A percentile compares a stretch with the other conserved stretches of the same genome.
Conservation (phyloP, 1,139 yeast genomes). For the Magnusiomyces magnusii region DNA sequence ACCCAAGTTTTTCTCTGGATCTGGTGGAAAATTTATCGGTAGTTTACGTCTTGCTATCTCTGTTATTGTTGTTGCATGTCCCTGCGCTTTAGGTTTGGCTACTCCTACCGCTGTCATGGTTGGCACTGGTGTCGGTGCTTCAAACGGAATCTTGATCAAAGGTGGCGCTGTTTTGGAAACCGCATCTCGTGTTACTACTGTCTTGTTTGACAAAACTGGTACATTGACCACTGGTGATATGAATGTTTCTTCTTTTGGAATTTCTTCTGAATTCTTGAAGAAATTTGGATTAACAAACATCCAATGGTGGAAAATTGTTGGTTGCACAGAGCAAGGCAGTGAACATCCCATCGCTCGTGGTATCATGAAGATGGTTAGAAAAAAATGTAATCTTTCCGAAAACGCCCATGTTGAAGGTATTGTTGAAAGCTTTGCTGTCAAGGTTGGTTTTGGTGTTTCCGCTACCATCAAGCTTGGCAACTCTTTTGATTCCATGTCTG, state of each 20-base stretch:
- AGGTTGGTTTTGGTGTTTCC: slow-evolving; percentile 66
- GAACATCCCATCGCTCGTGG: slow-evolving; percentile 91
- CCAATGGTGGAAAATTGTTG: slow-evolving; percentile 53
- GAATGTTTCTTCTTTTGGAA: slow-evolving; percentile 40
- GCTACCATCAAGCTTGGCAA: slow-evolving; percentile 38
- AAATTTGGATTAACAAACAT: slow-evolving; percentile 14
- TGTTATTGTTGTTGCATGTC: slow-evolving; percentile 95
- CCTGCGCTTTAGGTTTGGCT: slow-evolving; percentile 94
- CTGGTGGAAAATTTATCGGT: slow-evolving; percentile 53
- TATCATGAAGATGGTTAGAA: slow-evolving; percentile 37
- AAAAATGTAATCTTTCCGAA: slow-evolving; percentile 17
- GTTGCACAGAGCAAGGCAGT: slow-evolving; percentile 58
- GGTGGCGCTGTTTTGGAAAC: slow-evolving; percentile 87
- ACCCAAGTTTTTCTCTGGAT: slow-evolving; percentile 52
- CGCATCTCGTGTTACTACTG: slow-evolving; percentile 55
- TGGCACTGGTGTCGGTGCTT: slow-evolving; percentile 94
- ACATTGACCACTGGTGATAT: slow-evolving; percentile 84
- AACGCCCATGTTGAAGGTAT: slow-evolving; percentile 8
- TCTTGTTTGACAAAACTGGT: slow-evolving; percentile 93
- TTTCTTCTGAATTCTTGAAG: slow-evolving; percentile 7
- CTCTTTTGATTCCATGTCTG: slow-evolving; percentile 20
- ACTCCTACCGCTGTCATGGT: slow-evolving; percentile 99
- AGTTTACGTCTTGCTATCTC: slow-evolving; percentile 82
- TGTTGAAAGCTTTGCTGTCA: slow-evolving; percentile 42
- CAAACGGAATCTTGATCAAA: slow-evolving; percentile 80